A percentile compares a stretch with the other conserved stretches of the same genome.
These are phyloP conservation scores for Zizania latifolia DNA, from an alignment of 176 grass and related monocot species.

Conservation along the genomic window DNA sequence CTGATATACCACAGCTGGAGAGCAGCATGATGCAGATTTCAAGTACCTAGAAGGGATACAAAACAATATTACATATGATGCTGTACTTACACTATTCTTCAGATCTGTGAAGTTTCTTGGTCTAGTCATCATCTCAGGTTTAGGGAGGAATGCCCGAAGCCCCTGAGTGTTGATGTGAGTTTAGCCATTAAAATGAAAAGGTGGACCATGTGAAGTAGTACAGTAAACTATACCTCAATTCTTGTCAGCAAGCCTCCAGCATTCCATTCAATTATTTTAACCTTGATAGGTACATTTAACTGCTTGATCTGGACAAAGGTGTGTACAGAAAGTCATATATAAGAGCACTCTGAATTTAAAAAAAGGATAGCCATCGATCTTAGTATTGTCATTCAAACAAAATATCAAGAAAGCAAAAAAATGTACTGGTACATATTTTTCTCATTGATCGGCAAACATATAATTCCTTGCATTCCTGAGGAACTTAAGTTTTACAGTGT, in stretches of 20 bases:
- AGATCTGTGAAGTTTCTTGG: slow-evolving; percentile 72
- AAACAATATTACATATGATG: background rate
- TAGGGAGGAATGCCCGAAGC: slow-evolving; percentile 86
- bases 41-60: background rate
- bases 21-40: background rate
- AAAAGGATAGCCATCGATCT: background rate
- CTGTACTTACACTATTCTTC: slow-evolving; percentile 68
- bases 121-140: slow-evolving; percentile 67
- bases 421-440: background rate
- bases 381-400: background rate
- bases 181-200: background rate
- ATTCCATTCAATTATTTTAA: slow-evolving; percentile 92
- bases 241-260: slow-evolving; percentile 69
- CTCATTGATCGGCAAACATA: background rate
- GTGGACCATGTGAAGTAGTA: background rate
- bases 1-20: background rate
- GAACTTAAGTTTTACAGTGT: background rate
- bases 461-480: background rate
- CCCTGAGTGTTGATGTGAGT: slow-evolving; percentile 37
- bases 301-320: slow-evolving; percentile 60
- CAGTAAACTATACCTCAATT: slow-evolving; percentile 58
- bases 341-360: background rate
- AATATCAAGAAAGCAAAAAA: background rate
- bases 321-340: slow-evolving; percentile 15
- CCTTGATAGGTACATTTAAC: slow-evolving; percentile 70